Evolutionary conservation across 305 asterid species (phyloP), one percentile per base, ranked within the genome.

Genomic region (Fraxinus platypoda): DNA sequence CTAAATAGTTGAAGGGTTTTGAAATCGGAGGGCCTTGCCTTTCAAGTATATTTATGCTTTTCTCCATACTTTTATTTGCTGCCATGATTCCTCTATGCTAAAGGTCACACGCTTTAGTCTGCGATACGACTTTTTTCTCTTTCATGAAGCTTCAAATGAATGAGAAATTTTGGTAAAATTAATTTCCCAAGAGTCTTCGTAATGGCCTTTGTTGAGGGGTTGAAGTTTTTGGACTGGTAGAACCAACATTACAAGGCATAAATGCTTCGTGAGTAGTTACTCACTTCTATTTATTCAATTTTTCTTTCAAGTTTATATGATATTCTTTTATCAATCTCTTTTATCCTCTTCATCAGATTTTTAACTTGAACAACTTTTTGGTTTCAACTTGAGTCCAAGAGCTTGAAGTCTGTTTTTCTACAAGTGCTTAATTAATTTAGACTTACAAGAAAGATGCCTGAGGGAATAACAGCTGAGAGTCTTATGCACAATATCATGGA

Each of bases 381-480:
- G 64, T 8, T 4, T 41, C 43, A 21, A 80, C 3, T 75, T 75
- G 33, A 70, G 21, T 12, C 37, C 13, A 77, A 3, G 25, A 81
- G 57, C 8, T 31, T 57, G 80, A 80, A 6, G 70, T 71, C 12
- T 21, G 43, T 57, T 74, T 74, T n/a, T 26, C 6, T 3, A 30
- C 41, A 54, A 76, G 6, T 8, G 57, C 54, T 74, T 77, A 8
- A 17, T 74, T 17, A 66, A 28, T 26, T 15, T 70, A 0, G 7
- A 41, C 4, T 76, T 71, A 30, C 77, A 82, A 86, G 75, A 84
- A 80, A 68, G 84, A 91, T 94, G 97, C 90, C 97, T 15, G 96
- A 94, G 87, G 95, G 93, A 73, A 93, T 88, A 59, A 85, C 92
- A 79, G 86, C 95, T 2, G 93, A 93, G 85, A n/a, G n/a, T 75